These are phyloP conservation scores for Lepiota subincarnata DNA, from an alignment of 768 basidiomycete genomes.

Conservation along the genomic window DNA sequence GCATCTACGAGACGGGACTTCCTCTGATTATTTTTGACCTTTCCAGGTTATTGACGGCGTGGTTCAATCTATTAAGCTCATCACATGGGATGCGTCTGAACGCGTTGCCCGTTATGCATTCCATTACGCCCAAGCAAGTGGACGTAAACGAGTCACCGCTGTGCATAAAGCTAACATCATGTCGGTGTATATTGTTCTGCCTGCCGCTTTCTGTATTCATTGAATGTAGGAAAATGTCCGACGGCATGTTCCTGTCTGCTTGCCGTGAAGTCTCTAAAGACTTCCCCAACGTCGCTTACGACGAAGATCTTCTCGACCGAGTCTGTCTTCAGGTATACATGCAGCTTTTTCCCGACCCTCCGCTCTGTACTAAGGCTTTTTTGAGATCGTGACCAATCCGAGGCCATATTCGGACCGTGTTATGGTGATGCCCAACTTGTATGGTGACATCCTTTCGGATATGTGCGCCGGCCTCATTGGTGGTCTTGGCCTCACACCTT, in stretches of 20 bases:
- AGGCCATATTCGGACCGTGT: slow-evolving; percentile 91
- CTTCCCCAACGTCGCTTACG: slow-evolving; percentile 89
- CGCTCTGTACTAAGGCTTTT: not conserved
- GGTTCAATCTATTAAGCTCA: slow-evolving; percentile 98
- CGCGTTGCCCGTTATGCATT: slow-evolving; percentile 98
- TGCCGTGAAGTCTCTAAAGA: slow-evolving; percentile 96
- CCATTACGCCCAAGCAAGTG: slow-evolving; percentile 88
- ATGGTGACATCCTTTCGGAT: slow-evolving; percentile 93
- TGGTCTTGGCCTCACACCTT: slow-evolving; percentile 94
- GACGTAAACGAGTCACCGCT: slow-evolving; percentile 90
- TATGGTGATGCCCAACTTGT: slow-evolving; percentile 99
- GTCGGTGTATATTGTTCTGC: slow-evolving; percentile 40
- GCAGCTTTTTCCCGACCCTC: slow-evolving; percentile 13
- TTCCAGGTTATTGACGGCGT: slow-evolving; percentile 93
- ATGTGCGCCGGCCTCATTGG: slow-evolving; percentile 99
- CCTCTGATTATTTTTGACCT: not conserved
- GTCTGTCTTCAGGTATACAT: slow-evolving; percentile 79
- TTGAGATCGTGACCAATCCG: slow-evolving; percentile 88
- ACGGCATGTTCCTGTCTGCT: slow-evolving; percentile 98
- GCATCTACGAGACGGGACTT: not conserved
- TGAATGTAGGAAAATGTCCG: slow-evolving; percentile 90
- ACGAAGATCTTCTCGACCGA: slow-evolving; percentile 95
- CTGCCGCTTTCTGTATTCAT: slow-evolving; percentile 2
- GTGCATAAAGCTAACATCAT: slow-evolving; percentile 99
- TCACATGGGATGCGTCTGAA: slow-evolving; percentile 98